Evolutionary conservation across 2,329 filamentous ascomycete genomes (phyloP), one percentile per base, ranked within the genome.

Genomic region (Claviceps maximensis): DNA sequence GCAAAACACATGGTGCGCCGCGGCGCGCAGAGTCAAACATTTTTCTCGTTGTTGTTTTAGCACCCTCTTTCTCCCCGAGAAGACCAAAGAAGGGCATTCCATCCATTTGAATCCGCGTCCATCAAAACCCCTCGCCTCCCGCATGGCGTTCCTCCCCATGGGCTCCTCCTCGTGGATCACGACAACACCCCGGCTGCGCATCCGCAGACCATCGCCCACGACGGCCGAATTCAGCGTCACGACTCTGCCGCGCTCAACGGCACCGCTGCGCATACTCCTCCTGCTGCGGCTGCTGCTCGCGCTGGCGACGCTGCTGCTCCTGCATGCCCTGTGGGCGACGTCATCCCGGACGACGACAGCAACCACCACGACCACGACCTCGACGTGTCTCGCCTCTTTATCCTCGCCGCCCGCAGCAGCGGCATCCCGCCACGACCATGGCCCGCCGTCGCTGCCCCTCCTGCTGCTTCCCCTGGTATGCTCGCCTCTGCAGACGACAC

Each of bases 181-280:
- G 44, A 79, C 75, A 21, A 62, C 72, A 1, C 79, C 81, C 10
- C 77, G 77, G 59, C 79, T 88, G 50, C 76, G 73, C 60, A 77
- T 78, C 56, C 77, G 81, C 58, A 79, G 82, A 23, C 86, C 87
- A 49, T 90, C 93, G 25, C 84, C 88, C 47, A 94, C 89, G 2
- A 95, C 93, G n/a, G 83, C 87, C 65, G 86, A 87, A 59, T 97
- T 91, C 75, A 94, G 86, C 31, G 87, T 96, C 53, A 93, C 90
- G 38, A 96, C 90, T 54, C 80, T 82, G 46, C 81, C 86, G 1
- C 69, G 72, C 0, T 65, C 70, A 4, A 77, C 76, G 0, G 55
- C 77, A 17, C 61, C 75, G 2, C 68, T 77, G 7, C 75, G 72
- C 42, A 57, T 76, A 17, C 45, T 47, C 25, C 25, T 47, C 36